Base-by-base conservation (phyloP, 768 basidiomycete genomes). In the Sutorius australiensis region DNA sequence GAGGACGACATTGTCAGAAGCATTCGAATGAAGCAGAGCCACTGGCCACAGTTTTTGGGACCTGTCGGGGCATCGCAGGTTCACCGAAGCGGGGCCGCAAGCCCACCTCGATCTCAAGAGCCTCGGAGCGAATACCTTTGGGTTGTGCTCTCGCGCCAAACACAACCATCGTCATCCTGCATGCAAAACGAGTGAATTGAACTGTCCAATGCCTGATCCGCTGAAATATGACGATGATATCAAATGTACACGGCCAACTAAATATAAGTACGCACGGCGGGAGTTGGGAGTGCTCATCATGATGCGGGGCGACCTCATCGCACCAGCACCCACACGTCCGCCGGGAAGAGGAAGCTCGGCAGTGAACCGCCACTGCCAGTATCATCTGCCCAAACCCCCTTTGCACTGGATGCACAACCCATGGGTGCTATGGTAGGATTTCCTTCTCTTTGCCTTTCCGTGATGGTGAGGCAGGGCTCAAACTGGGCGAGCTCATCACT, bases 401-500 rank as follows among this genome's bases (percentile, higher is more conserved):
- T 39, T 27, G 21, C 24, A 24, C 21, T 16, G 39, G 28, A 41
- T 10, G 40, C 13, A 11, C 3, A 37, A 28, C 28, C 31, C 27
- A 21, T 16, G 24, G 42, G 31, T 50, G 52, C 37, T 39, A 65
- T 55, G 59, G 48, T 48, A 57, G 16, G 13, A 60, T 10, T 50
- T 72, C 76, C 56, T 71, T 76, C 50, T 76, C 78, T 61, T 80
- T 80, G 43, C 79, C 79, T 59, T 79, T 79, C 40, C 70, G 61
- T 39, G 69, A 68, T 21, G 75, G 71, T n/a, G 76, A 72, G 6
- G 44, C 40, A 7, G 72, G 60, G 17, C 63, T 58, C 19, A 78
- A 60, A 51, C 70, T 74, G 0, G 78, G 75, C n/a, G 70, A 67
- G 60, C 73, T 78, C 5, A 69, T 67, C 2, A 69, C 71, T 8